These are phyloP conservation scores for Dendrobium chrysotoxum DNA, from an alignment of 106 monocot genomes.

Conservation along the genomic window DNA sequence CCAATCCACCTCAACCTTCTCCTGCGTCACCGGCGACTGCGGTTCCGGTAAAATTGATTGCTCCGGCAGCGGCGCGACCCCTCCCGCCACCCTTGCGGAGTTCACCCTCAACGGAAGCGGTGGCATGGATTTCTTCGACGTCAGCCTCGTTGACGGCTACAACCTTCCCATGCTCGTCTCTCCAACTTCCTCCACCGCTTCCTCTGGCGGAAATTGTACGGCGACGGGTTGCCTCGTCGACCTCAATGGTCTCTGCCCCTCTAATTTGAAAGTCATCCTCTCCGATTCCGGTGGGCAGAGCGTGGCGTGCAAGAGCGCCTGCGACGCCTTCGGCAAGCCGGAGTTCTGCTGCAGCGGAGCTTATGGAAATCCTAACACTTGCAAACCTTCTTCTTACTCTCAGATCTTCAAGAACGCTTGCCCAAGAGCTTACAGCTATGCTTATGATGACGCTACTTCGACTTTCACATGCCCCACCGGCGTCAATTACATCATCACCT, in stretches of 20 bases:
- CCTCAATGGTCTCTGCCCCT: slow-evolving; percentile 66
- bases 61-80: slow-evolving; percentile 58
- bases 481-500: slow-evolving; percentile 68
- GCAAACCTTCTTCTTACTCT: slow-evolving; percentile 70
- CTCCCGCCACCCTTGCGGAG: slow-evolving; percentile 70
- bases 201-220: slow-evolving; percentile 28
- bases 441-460: slow-evolving; percentile 81
- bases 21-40: slow-evolving; percentile 73
- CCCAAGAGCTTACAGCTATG: slow-evolving; percentile 86
- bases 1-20: slow-evolving; percentile 22
- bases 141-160: slow-evolving; percentile 72
- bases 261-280: slow-evolving; percentile 45
- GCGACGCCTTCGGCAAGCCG: slow-evolving; percentile 72
- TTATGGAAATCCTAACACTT: slow-evolving; percentile 78
- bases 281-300: slow-evolving; percentile 10
- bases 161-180: slow-evolving; percentile 57
- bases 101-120: slow-evolving; percentile 64
- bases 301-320: slow-evolving; percentile 86
- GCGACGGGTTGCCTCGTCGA: slow-evolving; percentile 62
- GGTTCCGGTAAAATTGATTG: slow-evolving; percentile 41
- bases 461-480: slow-evolving; percentile 73
- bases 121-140: slow-evolving; percentile 66
- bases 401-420: slow-evolving; percentile 90
- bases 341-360: slow-evolving; percentile 86
- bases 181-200: slow-evolving; percentile 23